Percentiles rank a stretch among this genome's conserved stretches.
Conservation (phyloP, 768 basidiomycete genomes). For the Cantharellus anzutake region DNA sequence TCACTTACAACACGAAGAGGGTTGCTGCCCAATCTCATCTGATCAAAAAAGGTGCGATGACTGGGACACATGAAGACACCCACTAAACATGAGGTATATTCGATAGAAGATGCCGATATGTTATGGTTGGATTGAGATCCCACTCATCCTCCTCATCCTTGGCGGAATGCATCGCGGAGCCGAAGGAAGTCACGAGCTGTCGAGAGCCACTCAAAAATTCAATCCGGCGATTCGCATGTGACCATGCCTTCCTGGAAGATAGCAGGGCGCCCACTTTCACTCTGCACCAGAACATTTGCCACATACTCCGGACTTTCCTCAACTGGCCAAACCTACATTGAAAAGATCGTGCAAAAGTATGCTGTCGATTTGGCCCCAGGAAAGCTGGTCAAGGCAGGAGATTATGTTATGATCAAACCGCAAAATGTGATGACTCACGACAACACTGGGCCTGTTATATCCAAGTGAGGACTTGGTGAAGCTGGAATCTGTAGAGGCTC, state of each 20-base stretch:
- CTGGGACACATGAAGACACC: background rate
- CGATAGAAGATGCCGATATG: constrained; percentile 60
- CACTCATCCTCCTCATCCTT: constrained; percentile 4
- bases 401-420: constrained; percentile 99
- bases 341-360: constrained; percentile 96
- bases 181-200: background rate
- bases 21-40: background rate
- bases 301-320: background rate
- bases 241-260: background rate
- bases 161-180: constrained; percentile 1
- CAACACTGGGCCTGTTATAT: constrained; percentile 95
- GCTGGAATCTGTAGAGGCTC: background rate
- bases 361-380: constrained; percentile 73
- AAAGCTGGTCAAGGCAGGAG: constrained; percentile 73
- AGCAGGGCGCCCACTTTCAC: background rate
- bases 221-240: background rate
- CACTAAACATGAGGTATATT: constrained; percentile 44
- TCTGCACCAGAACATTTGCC: background rate
- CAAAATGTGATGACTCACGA: constrained; percentile 98
- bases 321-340: constrained; percentile 60
- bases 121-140: constrained; percentile 48
- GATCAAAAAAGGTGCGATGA: background rate
- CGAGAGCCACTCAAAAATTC: background rate
- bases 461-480: constrained; percentile 43
- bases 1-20: background rate